Conservation (phyloP, 441 rosid species). For the Brassica hybrid region DNA sequence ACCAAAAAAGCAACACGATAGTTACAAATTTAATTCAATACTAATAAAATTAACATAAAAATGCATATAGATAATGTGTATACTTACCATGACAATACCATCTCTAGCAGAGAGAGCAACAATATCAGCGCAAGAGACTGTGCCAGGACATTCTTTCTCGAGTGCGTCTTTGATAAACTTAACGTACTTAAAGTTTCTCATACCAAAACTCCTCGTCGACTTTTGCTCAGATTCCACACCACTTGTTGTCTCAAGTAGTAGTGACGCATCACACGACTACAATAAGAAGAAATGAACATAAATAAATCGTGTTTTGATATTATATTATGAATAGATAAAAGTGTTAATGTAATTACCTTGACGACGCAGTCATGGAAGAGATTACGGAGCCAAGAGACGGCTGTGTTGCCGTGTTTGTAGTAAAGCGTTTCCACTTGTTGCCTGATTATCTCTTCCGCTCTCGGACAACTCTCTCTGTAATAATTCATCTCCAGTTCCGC, state of each 20-base stretch:
- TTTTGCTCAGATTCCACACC: conserved; percentile 70
- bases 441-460: conserved; percentile 79
- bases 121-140: conserved; percentile 88
- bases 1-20: background rate
- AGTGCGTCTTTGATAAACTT: conserved; percentile 72
- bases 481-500: conserved; percentile 67
- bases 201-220: conserved; percentile 73
- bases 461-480: conserved; percentile 71
- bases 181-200: conserved; percentile 90
- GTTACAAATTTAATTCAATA: background rate
- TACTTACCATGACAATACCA: conserved; percentile 69
- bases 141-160: conserved; percentile 74
- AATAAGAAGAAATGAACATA: background rate
- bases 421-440: conserved; percentile 66
- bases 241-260: conserved; percentile 55
- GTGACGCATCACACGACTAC: conserved; percentile 86
- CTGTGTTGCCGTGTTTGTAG: conserved; percentile 79
- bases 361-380: conserved; percentile 89
- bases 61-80: background rate
- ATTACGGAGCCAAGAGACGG: conserved; percentile 90
- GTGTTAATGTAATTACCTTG: conserved; percentile 43
- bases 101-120: conserved; percentile 91
- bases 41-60: background rate
- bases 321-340: background rate
- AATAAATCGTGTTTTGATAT: background rate